A percentile compares a stretch with the other conserved stretches of the same genome.
Conservation (phyloP, 805 yeast species). For the Saccharomycopsis synnaedendra region DNA sequence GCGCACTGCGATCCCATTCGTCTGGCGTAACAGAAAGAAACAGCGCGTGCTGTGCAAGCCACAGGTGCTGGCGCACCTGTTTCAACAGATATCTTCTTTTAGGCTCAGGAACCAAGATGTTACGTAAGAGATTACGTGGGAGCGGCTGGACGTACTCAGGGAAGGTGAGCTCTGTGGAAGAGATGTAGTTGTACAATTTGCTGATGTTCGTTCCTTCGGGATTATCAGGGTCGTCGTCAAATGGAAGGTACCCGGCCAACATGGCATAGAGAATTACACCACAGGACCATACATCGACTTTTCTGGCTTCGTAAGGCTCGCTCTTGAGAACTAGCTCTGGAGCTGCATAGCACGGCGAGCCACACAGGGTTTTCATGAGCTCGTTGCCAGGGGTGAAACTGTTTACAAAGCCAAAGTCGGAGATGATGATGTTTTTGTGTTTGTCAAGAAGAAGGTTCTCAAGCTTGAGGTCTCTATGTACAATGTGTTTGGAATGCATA, state of each 20-base stretch:
- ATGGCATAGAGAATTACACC: conserved; percentile 94
- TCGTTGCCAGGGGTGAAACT: conserved; percentile 52
- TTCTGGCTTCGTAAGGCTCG: conserved; percentile 80
- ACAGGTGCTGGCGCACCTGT: conserved; percentile 69
- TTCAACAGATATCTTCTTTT: conserved; percentile 55
- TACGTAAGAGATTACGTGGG: conserved; percentile 82
- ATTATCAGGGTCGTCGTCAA: conserved; percentile 93
- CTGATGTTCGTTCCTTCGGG: conserved; percentile 95
- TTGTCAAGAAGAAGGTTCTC: conserved; percentile 74
- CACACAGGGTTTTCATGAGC: conserved; percentile 89
- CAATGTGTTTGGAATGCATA: conserved; percentile 70
- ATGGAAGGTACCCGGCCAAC: conserved; percentile 94
- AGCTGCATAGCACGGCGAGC: conserved; percentile 98
- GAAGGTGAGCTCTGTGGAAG: conserved; percentile 83
- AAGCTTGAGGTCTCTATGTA: conserved; percentile 77
- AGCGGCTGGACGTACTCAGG: conserved; percentile 88
- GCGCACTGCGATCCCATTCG: conserved; percentile 68
- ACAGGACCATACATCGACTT: conserved; percentile 95
- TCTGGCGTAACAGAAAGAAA: conserved; percentile 75
- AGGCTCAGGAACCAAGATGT: conserved; percentile 80
- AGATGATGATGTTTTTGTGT: conserved; percentile 74
- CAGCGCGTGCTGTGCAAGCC: conserved; percentile 79
- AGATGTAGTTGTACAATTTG: conserved; percentile 81
- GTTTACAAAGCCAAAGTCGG: conserved; percentile 94
- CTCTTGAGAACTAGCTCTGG: conserved; percentile 82